phyloP scores from a whole-genome alignment of 1,284 basidiomycete species.

The Sporisorium scitamineum region DNA sequence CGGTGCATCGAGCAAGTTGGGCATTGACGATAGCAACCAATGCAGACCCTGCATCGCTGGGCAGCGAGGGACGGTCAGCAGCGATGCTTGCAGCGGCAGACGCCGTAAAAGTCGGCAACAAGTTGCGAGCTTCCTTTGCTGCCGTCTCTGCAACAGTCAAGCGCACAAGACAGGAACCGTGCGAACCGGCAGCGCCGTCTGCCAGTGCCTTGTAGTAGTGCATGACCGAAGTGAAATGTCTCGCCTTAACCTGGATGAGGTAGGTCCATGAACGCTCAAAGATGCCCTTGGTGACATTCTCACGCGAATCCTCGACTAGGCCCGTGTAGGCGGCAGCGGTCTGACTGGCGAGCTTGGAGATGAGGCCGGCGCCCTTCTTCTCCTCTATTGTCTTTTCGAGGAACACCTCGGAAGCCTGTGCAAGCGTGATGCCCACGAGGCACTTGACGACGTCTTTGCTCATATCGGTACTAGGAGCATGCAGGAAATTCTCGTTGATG shows the following conservation, averaged over 20 bases:
- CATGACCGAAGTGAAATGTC: constrained; percentile 85
- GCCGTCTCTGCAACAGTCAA: constrained; percentile 81
- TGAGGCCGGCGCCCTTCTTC: constrained; percentile 74
- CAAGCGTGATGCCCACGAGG: constrained; percentile 84
- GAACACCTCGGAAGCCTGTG: constrained; percentile 96
- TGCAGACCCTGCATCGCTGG: constrained; percentile 83
- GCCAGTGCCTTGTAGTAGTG: constrained; percentile 88
- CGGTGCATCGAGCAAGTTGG: constrained; percentile 81
- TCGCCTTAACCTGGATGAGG: constrained; percentile 87
- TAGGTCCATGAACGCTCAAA: constrained; percentile 96
- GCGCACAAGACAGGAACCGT: constrained; percentile 87
- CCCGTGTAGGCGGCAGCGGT: constrained; percentile 82
- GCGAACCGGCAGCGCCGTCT: constrained; percentile 81
- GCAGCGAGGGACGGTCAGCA: constrained; percentile 77
- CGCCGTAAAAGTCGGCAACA: constrained; percentile 79
- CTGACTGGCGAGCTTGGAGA: constrained; percentile 88
- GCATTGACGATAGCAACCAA: constrained; percentile 85
- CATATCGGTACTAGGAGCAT: constrained; percentile 97
- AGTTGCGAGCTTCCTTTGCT: constrained; percentile 85
- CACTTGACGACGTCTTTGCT: constrained; percentile 94
- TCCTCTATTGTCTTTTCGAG: constrained; percentile 85
- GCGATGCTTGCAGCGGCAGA: constrained; percentile 76
- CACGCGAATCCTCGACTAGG: constrained; percentile 88
- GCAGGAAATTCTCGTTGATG: constrained; percentile 99
- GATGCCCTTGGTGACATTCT: constrained; percentile 93